Evolutionary conservation across 306 rosid species (phyloP).

Genomic region (Albizia julibrissin): DNA sequence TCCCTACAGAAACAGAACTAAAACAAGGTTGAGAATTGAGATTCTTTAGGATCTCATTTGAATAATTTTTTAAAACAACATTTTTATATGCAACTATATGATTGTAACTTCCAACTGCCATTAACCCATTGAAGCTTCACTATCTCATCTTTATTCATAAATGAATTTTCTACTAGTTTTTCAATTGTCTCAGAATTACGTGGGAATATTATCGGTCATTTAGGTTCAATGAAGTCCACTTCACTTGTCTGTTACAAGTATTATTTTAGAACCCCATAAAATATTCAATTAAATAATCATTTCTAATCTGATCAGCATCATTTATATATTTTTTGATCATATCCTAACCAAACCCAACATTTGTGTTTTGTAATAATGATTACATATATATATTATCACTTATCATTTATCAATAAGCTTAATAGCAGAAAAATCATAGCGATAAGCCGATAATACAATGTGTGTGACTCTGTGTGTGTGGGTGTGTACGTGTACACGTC

Average conservation of each 20-base stretch:
- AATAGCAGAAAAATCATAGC: no score
- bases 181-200: constrained; percentile 18
- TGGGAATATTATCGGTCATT: constrained; percentile 37
- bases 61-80: background rate
- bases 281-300: constrained; percentile 22
- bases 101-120: constrained; percentile 50
- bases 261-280: constrained; percentile 32
- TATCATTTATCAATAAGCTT: no score
- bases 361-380: constrained; percentile 10
- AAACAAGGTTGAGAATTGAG: constrained; percentile 26
- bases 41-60: background rate
- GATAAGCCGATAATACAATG: no score
- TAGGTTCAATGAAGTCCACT: constrained; percentile 30
- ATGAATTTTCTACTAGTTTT: constrained; percentile 32
- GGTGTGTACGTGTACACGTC: no score
- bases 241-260: background rate
- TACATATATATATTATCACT: no score
- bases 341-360: constrained; percentile 29
- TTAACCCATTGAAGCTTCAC: constrained; percentile 32
- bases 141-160: constrained; percentile 27
- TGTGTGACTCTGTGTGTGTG: no score
- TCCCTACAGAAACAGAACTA: no score
- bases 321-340: background rate
- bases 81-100: constrained; percentile 9
- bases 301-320: background rate